Evolutionary conservation across 1,284 basidiomycete genomes (phyloP).

Genomic region (Rhodotorula sp.): DNA sequence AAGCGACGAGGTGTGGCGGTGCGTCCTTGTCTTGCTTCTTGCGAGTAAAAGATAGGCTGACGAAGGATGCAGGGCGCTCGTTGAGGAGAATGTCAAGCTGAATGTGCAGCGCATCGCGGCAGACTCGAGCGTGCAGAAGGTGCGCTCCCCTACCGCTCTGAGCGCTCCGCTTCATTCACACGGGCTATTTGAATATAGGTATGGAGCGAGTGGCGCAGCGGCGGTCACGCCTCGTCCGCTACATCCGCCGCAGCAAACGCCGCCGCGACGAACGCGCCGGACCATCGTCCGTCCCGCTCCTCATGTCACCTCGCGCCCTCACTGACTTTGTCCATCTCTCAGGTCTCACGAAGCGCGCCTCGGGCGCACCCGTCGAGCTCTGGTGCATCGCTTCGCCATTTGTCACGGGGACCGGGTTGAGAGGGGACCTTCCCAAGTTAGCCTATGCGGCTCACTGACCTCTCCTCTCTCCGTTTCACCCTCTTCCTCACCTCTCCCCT

Average conservation of each 20-base stretch:
- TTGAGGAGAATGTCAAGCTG: constrained; percentile 42
- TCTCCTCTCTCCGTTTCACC: not conserved
- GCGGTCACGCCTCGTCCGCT: not conserved
- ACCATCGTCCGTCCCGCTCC: not conserved
- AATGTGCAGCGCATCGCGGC: constrained; percentile 24
- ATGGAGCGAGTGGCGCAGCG: not conserved
- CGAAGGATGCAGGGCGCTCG: constrained; percentile 18
- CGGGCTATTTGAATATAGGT: not conserved
- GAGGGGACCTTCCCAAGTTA: not conserved
- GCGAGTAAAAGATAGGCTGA: too few species aligned
- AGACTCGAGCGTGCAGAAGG: constrained; percentile 23
- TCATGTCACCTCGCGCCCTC: not conserved
- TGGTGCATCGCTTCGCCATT: constrained; percentile 43
- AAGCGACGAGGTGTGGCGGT: constrained; percentile 29
- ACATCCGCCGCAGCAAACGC: too few species aligned
- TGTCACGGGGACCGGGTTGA: not conserved
- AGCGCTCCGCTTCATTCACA: not conserved
- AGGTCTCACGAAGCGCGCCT: not conserved
- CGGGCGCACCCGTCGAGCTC: constrained; percentile 48
- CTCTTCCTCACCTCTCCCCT: not conserved
- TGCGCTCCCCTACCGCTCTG: not conserved
- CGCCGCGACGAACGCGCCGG: too few species aligned
- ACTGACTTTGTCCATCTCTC: not conserved
- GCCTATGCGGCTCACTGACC: not conserved
- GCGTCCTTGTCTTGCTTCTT: not conserved